Evolutionary conservation across 116 monocot species (phyloP).

Genomic region (Cymodocea nodosa): DNA sequence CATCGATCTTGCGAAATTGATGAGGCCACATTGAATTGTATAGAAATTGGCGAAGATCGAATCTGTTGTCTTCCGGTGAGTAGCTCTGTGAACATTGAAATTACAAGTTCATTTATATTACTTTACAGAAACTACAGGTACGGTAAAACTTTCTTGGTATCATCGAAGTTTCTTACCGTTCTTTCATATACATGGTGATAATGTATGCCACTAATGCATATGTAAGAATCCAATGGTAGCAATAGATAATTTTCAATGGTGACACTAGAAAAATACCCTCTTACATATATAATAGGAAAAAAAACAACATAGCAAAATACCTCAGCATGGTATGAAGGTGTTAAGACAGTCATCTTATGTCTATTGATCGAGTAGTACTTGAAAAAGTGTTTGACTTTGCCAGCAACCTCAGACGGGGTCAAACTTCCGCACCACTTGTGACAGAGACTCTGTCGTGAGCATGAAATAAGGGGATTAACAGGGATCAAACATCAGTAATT

Average conservation of each 20-base stretch:
- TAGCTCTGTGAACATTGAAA: conserved; percentile 54
- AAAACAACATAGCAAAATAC: conserved; percentile 17
- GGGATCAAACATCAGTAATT: too few relatives aligned
- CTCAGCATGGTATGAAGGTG: conserved; percentile 99
- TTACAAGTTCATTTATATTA: not conserved
- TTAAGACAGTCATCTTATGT: conserved; percentile 98
- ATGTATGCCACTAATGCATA: too few relatives aligned
- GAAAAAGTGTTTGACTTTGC: conserved; percentile 98
- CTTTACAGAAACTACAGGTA: not conserved
- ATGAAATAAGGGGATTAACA: not conserved
- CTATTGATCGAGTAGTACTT: conserved; percentile 96
- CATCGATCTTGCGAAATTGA: conserved; percentile 91
- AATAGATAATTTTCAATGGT: not conserved
- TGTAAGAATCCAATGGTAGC: too few relatives aligned
- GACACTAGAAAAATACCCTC: too few relatives aligned
- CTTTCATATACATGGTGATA: too few relatives aligned
- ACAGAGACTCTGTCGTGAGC: conserved; percentile 53
- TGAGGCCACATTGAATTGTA: conserved; percentile 97
- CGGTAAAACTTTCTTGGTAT: not conserved
- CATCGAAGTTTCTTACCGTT: too few relatives aligned
- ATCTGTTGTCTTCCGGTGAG: conserved; percentile 96
- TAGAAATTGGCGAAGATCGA: conserved; percentile 92
- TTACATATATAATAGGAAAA: not conserved
- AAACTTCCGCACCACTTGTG: conserved; percentile 75
- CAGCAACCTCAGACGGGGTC: conserved; percentile 76